Evolutionary conservation across 2,329 filamentous ascomycete species (phyloP), one percentile per base, ranked within the genome.

Genomic region (Trichophyton equinum): DNA sequence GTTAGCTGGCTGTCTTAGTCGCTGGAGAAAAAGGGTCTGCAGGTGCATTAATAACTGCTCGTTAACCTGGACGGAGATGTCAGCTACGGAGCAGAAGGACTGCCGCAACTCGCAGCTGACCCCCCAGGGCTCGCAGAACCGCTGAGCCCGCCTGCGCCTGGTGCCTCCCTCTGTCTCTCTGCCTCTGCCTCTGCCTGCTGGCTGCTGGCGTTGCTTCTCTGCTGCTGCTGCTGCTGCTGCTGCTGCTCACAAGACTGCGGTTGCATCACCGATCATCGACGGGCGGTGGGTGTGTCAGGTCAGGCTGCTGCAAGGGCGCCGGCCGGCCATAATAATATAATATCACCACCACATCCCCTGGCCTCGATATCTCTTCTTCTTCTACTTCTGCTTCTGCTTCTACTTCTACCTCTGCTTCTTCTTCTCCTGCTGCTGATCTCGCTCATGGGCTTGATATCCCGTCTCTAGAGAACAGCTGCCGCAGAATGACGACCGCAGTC

Each of bases 271-370:
- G 20, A 27, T 22, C 22, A 25, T 51, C 20, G 46, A 25, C 13
- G 8, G 8, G 25, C 25, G 27, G 27, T 60, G 58, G 33, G 47
- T 42, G 59, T 38, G 33, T 38, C 33, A 33, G 30, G 30, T 61
- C 61, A 62, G 62, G 56, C 56, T 56, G 57, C 59, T 63, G 62
- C 59, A 59, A 63, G 59, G 62, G 62, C 33, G 46, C 22, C 44
- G 44, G 44, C 22, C 20, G 20, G 11, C 9, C 1, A 13, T n/a
- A 2, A 51, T 13, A 15, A 15, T 51, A 27, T 27, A 25, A 15
- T 38, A 38, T 18, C 27, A 30, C 1, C 27, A 38, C 33, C 11
- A 22, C 22, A 22, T 22, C 33, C 9, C 33, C 33, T 38, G 33
- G 46, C 46, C 20, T 30, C 27, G 27, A 30, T 30, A 30, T 30